Evolutionary conservation across 345 rosid genomes (phyloP), one percentile per base, ranked within the genome.

Genomic region (Boechera divaricarpa): DNA sequence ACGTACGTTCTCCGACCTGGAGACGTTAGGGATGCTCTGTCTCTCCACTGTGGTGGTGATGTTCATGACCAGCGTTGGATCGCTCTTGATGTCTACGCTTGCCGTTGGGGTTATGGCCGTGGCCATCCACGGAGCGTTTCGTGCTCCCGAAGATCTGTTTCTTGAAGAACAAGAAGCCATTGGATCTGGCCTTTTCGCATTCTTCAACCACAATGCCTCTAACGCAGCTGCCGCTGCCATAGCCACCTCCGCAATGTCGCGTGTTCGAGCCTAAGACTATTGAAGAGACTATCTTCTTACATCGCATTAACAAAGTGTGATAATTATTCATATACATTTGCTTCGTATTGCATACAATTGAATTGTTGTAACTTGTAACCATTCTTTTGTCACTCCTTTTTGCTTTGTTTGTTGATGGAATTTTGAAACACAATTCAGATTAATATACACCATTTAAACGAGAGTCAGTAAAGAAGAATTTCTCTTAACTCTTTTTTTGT

Each of bases 21-120:
- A 87, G 55, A 83, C 78, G 16, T 78, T 85, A 36, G 83, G 76
- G 61, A 81, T 82, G 26, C 70, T 87, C 65, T 73, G 79, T 11
- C 39, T 68, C 13, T 44, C 12, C 4, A 87, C 90, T n/a, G 74
- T 83, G 56, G 73, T 87, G 33, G 85, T 85, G 6, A 55, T 85
- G 63, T 87, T 87, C 71, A 70, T 85, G 70, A 83, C 88, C 2
- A 83, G 86, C 57, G 85, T 87, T n/a, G 87, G 87, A 12, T 83
- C 88, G 33, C 60, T 87, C 11, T 64, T 87, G 49, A 74, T 87
- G 51, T 80, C 78, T 10, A 83, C 87, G 7, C 41, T 73, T 2
- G 54, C 80, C 60, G 6, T 87, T 15, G 88, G 87, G 67, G 4
- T 63, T 7, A 82, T 63, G 79, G 80, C 80, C 4, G 88, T 85